A percentile compares a stretch with the other conserved stretches of the same genome.
Evolutionary conservation across 352 stramenopile species (phyloP).

Genomic region (Phytophthora vignae): DNA sequence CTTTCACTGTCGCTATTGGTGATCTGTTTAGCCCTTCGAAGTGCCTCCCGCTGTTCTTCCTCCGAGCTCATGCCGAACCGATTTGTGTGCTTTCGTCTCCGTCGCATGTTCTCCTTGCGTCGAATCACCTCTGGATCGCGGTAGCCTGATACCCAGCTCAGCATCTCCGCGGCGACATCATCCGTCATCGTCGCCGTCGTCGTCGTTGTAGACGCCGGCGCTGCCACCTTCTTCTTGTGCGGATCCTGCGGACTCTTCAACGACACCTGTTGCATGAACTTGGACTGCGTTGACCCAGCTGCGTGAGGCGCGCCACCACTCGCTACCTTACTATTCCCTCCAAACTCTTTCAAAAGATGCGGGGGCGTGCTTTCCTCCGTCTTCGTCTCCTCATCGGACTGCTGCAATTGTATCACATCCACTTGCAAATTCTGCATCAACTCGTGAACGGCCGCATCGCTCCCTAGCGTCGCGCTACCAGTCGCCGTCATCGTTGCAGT

Average conservation of each 20-base stretch:
- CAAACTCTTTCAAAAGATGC: slow-evolving; percentile 34
- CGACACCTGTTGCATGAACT: slow-evolving; percentile 34
- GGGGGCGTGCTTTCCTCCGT: slow-evolving; percentile 62
- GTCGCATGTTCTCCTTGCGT: slow-evolving; percentile 61
- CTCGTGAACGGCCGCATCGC: slow-evolving; percentile 50
- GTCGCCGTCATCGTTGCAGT: too few species aligned
- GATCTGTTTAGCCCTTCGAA: slow-evolving; percentile 49
- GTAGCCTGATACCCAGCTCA: slow-evolving; percentile 63
- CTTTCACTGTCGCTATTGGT: slow-evolving; percentile 48
- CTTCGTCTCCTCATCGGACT: slow-evolving; percentile 51
- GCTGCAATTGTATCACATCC: slow-evolving; percentile 40
- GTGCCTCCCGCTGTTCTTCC: slow-evolving; percentile 50
- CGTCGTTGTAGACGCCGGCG: slow-evolving; percentile 5
- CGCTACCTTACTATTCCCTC: neutral
- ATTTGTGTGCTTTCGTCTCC: slow-evolving; percentile 44
- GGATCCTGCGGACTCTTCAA: slow-evolving; percentile 36
- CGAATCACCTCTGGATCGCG: slow-evolving; percentile 64
- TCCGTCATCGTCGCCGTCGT: slow-evolving; percentile 17
- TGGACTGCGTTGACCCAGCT: slow-evolving; percentile 14
- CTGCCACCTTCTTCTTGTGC: slow-evolving; percentile 24
- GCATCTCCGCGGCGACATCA: slow-evolving; percentile 53
- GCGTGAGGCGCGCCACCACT: neutral
- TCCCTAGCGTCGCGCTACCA: slow-evolving; percentile 36
- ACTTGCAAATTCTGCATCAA: slow-evolving; percentile 65
- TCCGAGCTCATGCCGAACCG: slow-evolving; percentile 51